Evolutionary conservation across 768 basidiomycete species (phyloP).

Genomic region (Suillus placidus): DNA sequence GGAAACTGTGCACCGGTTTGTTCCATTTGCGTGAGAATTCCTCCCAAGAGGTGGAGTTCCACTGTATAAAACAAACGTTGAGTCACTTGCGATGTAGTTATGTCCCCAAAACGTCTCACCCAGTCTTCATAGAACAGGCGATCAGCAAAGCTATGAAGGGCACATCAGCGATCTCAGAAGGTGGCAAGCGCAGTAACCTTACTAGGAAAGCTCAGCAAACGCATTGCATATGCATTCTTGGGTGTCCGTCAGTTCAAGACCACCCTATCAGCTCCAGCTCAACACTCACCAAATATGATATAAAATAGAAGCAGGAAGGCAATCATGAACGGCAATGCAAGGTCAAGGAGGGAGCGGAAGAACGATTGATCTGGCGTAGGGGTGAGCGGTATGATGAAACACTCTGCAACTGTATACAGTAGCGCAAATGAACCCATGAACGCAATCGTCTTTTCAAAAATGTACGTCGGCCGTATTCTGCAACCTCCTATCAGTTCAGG

Average conservation of each 20-base stretch:
- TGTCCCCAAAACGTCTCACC: constrained; percentile 44
- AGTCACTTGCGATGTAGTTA: background rate
- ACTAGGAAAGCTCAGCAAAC: constrained; percentile 93
- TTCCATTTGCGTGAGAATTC: constrained; percentile 99
- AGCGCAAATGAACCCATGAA: constrained; percentile 96
- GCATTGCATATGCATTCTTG: constrained; percentile 95
- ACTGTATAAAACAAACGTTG: constrained; percentile 45
- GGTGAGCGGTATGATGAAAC: constrained; percentile 86
- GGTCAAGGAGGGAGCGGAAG: constrained; percentile 75
- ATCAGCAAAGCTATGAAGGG: constrained; percentile 79
- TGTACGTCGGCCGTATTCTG: constrained; percentile 50
- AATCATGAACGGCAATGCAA: constrained; percentile 93
- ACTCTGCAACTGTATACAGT: constrained; percentile 92
- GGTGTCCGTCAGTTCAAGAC: constrained; percentile 9
- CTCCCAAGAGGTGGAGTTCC: constrained; percentile 97
- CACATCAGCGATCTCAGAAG: background rate
- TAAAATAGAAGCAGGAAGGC: constrained; percentile 86
- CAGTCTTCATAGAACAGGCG: constrained; percentile 98
- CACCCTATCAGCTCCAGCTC: background rate
- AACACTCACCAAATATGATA: constrained; percentile 71
- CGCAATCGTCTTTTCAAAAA: constrained; percentile 68
- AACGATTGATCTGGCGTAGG: constrained; percentile 72
- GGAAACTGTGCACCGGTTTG: constrained; percentile 92
- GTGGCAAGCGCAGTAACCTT: constrained; percentile 27
- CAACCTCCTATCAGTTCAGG: constrained; percentile 8